Evolutionary conservation across 305 asterid genomes (phyloP).

Genomic region (Fraxinus albicans): DNA sequence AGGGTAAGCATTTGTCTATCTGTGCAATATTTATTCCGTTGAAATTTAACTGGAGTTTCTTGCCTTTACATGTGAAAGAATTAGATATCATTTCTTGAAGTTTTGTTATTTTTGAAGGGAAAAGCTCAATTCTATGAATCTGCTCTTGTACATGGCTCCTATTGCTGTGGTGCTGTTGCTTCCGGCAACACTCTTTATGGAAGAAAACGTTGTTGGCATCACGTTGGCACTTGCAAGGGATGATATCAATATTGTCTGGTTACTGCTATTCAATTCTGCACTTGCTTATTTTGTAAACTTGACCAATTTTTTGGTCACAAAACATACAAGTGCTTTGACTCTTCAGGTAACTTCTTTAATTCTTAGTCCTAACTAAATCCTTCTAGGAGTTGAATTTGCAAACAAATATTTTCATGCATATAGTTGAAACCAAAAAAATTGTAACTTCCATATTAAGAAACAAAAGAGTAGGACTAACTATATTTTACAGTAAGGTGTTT

Average conservation of each 20-base stretch:
- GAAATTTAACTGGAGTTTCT: constrained; percentile 11
- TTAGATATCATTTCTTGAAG: constrained; percentile 25
- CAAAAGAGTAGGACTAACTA: neutral
- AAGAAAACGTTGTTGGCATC: constrained; percentile 71
- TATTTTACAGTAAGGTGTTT: neutral
- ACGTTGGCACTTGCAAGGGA: constrained; percentile 70
- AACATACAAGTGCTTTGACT: constrained; percentile 83
- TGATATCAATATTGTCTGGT: constrained; percentile 62
- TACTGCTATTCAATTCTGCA: constrained; percentile 71
- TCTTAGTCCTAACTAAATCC: constrained; percentile 6
- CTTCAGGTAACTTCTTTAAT: constrained; percentile 61
- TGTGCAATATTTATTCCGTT: constrained; percentile 2
- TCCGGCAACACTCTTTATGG: constrained; percentile 69
- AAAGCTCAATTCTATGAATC: constrained; percentile 82
- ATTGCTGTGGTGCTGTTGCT: constrained; percentile 73
- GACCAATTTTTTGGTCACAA: constrained; percentile 86
- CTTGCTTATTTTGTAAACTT: constrained; percentile 78
- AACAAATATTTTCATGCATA: neutral
- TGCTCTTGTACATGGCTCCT: constrained; percentile 88
- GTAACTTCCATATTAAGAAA: neutral
- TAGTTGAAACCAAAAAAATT: neutral
- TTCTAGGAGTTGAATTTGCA: neutral
- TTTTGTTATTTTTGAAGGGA: constrained; percentile 44
- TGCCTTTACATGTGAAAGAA: constrained; percentile 6
- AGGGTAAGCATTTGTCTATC: constrained; percentile 46